These are phyloP conservation scores for Balamuthia mandrillaris DNA, from an alignment of 208 protist genomes.

Conservation along the genomic window DNA sequence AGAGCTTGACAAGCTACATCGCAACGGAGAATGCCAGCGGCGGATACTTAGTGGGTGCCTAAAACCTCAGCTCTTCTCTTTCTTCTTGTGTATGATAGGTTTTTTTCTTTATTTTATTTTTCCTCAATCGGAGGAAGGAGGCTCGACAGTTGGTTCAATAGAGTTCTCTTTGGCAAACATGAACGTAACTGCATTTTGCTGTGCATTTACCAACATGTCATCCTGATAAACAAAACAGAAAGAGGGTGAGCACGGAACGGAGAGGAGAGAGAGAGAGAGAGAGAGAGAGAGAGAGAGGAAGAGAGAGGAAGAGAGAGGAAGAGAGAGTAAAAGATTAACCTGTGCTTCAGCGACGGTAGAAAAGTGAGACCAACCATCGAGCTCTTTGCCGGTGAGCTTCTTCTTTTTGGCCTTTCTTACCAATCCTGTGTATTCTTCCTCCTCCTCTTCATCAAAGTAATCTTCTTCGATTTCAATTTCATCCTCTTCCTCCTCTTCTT, in stretches of 20 bases:
- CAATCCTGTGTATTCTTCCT: not conserved
- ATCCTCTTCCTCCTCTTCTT: not conserved
- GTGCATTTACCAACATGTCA: not conserved
- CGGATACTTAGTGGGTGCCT: no score
- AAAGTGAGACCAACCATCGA: slow-evolving; percentile 1
- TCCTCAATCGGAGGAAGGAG: no score
- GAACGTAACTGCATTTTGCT: not conserved
- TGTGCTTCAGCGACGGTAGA: not conserved
- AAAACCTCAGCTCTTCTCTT: no score
- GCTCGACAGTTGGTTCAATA: no score
- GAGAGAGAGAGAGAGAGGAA: no score
- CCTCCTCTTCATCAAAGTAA: not conserved
- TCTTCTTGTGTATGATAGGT: no score
- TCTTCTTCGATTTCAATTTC: not conserved
- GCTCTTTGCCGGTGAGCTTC: not conserved
- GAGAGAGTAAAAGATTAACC: not conserved
- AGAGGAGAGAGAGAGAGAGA: not conserved
- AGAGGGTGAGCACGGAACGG: not conserved
- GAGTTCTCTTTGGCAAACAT: slow-evolving; percentile 13
- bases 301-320: not conserved
- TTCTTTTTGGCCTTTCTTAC: slow-evolving; percentile 6
- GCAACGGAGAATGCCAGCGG: no score
- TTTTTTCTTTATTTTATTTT: no score
- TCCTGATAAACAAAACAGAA: not conserved
- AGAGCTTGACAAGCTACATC: no score